phyloP scores from a whole-genome alignment of 2,329 filamentous ascomycete genomes.

The Diaporthe citrichinensis region DNA sequence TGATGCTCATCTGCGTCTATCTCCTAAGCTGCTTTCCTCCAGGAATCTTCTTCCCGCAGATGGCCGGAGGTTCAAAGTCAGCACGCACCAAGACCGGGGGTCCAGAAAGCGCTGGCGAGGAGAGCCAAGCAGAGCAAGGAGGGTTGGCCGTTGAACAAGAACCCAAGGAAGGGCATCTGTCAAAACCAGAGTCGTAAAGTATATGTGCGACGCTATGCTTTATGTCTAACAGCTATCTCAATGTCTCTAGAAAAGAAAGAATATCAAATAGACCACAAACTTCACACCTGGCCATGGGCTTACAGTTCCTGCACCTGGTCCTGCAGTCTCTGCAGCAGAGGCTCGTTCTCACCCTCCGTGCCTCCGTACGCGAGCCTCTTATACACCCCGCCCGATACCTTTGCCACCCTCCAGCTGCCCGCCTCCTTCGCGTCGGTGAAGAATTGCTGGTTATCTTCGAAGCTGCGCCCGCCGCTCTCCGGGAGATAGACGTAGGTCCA shows the following conservation, averaged over 20 bases:
- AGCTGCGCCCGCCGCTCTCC: constrained; percentile 69
- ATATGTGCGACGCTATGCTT: neutral
- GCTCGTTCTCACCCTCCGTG: constrained; percentile 38
- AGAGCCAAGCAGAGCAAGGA: constrained; percentile 44
- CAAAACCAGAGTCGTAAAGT: constrained; percentile 16
- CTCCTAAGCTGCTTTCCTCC: constrained; percentile 68
- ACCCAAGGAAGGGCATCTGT: constrained; percentile 11
- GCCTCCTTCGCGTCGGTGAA: constrained; percentile 66
- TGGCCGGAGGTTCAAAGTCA: constrained; percentile 52
- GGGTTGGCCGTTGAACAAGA: constrained; percentile 31
- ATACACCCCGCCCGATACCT: constrained; percentile 66
- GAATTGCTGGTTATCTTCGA: constrained; percentile 73
- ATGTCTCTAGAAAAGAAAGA: neutral
- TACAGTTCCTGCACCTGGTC: constrained; percentile 36
- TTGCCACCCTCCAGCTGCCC: constrained; percentile 66
- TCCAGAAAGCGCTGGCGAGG: constrained; percentile 44
- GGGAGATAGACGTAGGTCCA: constrained; percentile 67
- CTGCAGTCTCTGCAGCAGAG: constrained; percentile 39
- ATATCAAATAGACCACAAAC: neutral
- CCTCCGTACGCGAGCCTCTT: constrained; percentile 37
- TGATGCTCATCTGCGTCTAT: constrained; percentile 64
- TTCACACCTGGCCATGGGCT: neutral
- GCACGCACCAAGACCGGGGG: constrained; percentile 43
- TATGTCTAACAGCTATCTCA: neutral
- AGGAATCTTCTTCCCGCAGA: constrained; percentile 68